phyloP scores from a whole-genome alignment of 2,329 filamentous ascomycete species.

The Epichloe uncinata region DNA sequence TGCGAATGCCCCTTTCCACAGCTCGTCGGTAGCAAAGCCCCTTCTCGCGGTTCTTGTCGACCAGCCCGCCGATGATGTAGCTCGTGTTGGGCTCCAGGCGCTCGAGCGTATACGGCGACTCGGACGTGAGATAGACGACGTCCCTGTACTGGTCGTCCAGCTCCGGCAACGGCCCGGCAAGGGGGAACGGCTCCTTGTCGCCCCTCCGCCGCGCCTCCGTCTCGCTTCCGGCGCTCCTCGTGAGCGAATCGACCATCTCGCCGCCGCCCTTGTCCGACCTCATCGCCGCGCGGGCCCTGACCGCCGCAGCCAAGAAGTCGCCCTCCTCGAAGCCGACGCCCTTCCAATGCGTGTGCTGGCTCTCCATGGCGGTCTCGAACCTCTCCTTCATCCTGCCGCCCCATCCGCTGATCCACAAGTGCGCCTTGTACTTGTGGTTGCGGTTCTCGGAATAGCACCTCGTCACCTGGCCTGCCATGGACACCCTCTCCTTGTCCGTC shows the following conservation, averaged over 20 bases:
- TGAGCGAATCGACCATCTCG: slow-evolving; percentile 44
- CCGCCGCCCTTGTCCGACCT: slow-evolving; percentile 35
- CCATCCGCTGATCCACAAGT: slow-evolving; percentile 69
- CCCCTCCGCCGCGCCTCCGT: slow-evolving; percentile 17
- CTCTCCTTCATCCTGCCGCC: slow-evolving; percentile 60
- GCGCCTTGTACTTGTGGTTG: slow-evolving; percentile 50
- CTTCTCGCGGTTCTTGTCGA: slow-evolving; percentile 95
- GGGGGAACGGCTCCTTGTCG: slow-evolving; percentile 20
- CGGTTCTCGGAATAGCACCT: slow-evolving; percentile 82
- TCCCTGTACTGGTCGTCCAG: slow-evolving; percentile 22
- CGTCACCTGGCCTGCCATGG: slow-evolving; percentile 71
- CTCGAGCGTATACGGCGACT: slow-evolving; percentile 75
- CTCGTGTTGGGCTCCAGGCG: slow-evolving; percentile 76
- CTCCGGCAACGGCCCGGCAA: slow-evolving; percentile 20
- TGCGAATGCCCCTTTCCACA: slow-evolving; percentile 61
- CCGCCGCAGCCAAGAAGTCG: slow-evolving; percentile 59
- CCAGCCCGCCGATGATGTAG: slow-evolving; percentile 87
- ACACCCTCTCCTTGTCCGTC: slow-evolving; percentile 73
- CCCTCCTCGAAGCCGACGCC: slow-evolving; percentile 59
- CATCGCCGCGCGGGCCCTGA: slow-evolving; percentile 57
- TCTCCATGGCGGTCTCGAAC: slow-evolving; percentile 62
- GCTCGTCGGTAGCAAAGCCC: slow-evolving; percentile 82
- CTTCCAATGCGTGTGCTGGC: slow-evolving; percentile 67
- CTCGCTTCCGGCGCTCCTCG: slow-evolving; percentile 18
- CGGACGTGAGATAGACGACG: slow-evolving; percentile 80